Evolutionary conservation across 1,284 basidiomycete species (phyloP).

Genomic region (Microbotryum silenes-acaulis): DNA sequence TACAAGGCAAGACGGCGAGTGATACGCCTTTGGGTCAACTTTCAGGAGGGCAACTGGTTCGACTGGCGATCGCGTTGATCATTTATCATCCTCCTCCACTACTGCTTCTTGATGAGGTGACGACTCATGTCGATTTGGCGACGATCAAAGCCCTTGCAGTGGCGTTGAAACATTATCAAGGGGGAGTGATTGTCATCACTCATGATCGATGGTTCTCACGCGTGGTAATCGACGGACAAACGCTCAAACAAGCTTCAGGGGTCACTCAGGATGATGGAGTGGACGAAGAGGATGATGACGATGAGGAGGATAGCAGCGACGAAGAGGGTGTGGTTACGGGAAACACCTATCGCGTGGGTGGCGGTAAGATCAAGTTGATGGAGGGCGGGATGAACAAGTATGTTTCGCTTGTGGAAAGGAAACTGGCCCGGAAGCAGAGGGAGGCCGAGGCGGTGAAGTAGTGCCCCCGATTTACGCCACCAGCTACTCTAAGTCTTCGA

Average conservation of each 20-base stretch:
- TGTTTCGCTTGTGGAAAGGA: slow-evolving; percentile 16
- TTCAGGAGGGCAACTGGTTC: slow-evolving; percentile 54
- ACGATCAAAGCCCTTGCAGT: slow-evolving; percentile 56
- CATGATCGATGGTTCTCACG: slow-evolving; percentile 53
- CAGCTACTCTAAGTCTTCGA: too few relatives aligned
- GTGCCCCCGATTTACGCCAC: too few relatives aligned
- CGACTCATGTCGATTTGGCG: slow-evolving; percentile 61
- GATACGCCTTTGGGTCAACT: slow-evolving; percentile 47
- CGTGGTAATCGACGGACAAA: slow-evolving; percentile 43
- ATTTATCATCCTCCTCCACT: slow-evolving; percentile 51
- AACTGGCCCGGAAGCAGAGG: slow-evolving; percentile 3
- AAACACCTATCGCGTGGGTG: slow-evolving; percentile 46
- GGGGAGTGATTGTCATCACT: slow-evolving; percentile 57
- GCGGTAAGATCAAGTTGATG: slow-evolving; percentile 44
- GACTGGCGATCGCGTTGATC: slow-evolving; percentile 48
- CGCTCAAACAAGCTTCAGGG: slow-evolving; percentile 31
- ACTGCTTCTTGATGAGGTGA: slow-evolving; percentile 58
- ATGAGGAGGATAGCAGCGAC: slow-evolving; percentile 21
- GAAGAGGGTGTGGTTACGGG: slow-evolving; percentile 37
- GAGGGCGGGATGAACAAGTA: slow-evolving; percentile 25
- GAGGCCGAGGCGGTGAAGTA: too few relatives aligned
- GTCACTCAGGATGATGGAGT: slow-evolving; percentile 35
- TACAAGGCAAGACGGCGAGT: slow-evolving; percentile 48
- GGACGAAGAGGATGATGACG: slow-evolving; percentile 36
- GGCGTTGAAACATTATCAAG: slow-evolving; percentile 51